Conservation (phyloP, 495 filamentous ascomycete genomes). For the Trichoderma gamsii region DNA sequence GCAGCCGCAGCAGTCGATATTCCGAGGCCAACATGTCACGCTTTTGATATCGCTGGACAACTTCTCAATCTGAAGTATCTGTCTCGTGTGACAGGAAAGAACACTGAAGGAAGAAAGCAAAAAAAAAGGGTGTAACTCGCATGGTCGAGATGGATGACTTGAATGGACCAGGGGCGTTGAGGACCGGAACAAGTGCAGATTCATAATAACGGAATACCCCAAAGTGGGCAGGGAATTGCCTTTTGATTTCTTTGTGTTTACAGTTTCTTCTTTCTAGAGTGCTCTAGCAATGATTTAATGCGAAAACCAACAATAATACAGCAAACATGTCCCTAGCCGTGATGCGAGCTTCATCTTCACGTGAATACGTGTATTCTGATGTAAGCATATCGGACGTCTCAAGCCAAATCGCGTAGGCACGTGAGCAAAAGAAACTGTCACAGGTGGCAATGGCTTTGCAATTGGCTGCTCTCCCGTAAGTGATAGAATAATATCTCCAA, state of each 20-base stretch:
- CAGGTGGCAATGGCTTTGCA: neutral
- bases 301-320: neutral
- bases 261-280: neutral
- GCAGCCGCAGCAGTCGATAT: slow-evolving; percentile 32
- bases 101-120: neutral
- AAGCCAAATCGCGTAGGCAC: neutral
- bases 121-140: neutral
- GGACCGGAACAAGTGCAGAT: slow-evolving; percentile 10
- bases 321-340: neutral
- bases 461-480: neutral
- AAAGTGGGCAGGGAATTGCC: slow-evolving; percentile 1
- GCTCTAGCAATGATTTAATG: neutral
- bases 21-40: slow-evolving; percentile 40
- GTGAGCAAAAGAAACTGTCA: neutral
- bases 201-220: slow-evolving; percentile 6
- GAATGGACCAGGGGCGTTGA: slow-evolving; percentile 12
- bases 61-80: neutral
- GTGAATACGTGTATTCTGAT: neutral
- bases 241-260: neutral
- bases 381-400: too few species aligned
- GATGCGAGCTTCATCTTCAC: neutral
- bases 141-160: neutral
- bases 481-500: neutral
- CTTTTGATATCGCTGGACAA: slow-evolving; percentile 22
- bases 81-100: neutral